Base-by-base conservation (phyloP, 129 eudicot genomes). In the Cynara cardunculus region DNA sequence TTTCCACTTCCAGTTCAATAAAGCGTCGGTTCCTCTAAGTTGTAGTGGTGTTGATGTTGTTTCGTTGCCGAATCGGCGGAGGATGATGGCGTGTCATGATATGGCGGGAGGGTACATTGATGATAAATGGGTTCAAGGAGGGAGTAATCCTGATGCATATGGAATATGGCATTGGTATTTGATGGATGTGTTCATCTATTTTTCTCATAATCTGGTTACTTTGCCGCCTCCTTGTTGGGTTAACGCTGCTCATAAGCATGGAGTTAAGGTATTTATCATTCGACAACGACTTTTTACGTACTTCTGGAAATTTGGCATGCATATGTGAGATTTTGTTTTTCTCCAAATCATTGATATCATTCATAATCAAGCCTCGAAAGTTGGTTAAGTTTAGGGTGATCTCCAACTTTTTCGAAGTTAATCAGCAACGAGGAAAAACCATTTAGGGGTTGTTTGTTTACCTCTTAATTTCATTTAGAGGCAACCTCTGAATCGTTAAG, bases 151-250 rank as follows among this genome's bases (percentile, higher is more conserved):
- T 10, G 97, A 89, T 56, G 92, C 94, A 7, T 92, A 90, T 77
- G 86, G 91, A 26, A 90, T 94, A 13, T 94, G 98, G 98, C 97
- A 94, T 78, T 94, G 98, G 98, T 91, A 87, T 88, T 86, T 94
- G 90, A 92, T 94, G 18, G 97, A 94, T 72, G 96, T 94, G 71
- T 94, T 94, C 44, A 94, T 94, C 7, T 94, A 94, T 78, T 94
- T 94, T 68, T 90, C 96, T 22, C 98, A 94, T 87, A 71, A 18
- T 84, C 85, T 94, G 88, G 96, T 94, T 69, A 90, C 98, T 3
- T 68, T 94, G 85, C 98, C 97, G 28, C 98, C 98, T 79, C 98
- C 97, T 69, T 82, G 90, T 76, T 94, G 98, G 98, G 82, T 83
- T 44, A 94, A 94, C 89, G 31, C 98, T 83, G 98, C 94, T 35